These are phyloP conservation scores for Phytophthora pistaciae DNA, from an alignment of 352 stramenopile genomes.

Conservation along the genomic window DNA sequence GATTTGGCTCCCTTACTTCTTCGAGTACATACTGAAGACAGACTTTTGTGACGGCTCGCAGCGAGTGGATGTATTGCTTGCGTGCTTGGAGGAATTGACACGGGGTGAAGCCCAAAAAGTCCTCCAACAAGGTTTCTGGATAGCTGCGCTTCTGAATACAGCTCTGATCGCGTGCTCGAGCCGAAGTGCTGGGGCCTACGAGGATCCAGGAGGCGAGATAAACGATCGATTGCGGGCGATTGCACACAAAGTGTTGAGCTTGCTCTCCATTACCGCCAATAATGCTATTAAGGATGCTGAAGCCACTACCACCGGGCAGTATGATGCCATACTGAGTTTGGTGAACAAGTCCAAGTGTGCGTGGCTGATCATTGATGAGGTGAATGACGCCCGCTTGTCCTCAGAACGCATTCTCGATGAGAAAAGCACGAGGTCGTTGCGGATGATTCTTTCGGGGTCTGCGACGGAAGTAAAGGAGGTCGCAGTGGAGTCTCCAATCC, in stretches of 20 bases:
- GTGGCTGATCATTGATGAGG: slow-evolving; percentile 19
- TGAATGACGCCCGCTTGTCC: slow-evolving; percentile 8
- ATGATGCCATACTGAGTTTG: slow-evolving; percentile 20
- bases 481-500: slow-evolving; percentile 12
- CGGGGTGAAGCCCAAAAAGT: slow-evolving; percentile 5
- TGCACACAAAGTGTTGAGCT: slow-evolving; percentile 20
- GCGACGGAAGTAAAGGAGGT: background rate
- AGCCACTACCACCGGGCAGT: background rate
- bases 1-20: slow-evolving; percentile 46
- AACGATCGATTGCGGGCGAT: slow-evolving; percentile 15
- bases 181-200: slow-evolving; percentile 19
- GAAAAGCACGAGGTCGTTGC: slow-evolving; percentile 8
- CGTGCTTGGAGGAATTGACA: slow-evolving; percentile 25
- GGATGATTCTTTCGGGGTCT: slow-evolving; percentile 12
- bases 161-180: slow-evolving; percentile 40
- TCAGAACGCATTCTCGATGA: slow-evolving; percentile 17
- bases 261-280: slow-evolving; percentile 9
- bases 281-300: background rate
- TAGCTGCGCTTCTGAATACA: slow-evolving; percentile 53
- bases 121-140: slow-evolving; percentile 42
- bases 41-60: slow-evolving; percentile 24
- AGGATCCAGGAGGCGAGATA: slow-evolving; percentile 3
- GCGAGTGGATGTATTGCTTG: slow-evolving; percentile 28
- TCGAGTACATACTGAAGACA: slow-evolving; percentile 43
- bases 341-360: slow-evolving; percentile 19